Evolutionary conservation across 2,329 filamentous ascomycete species (phyloP).

Genomic region (Claviceps spartinae): DNA sequence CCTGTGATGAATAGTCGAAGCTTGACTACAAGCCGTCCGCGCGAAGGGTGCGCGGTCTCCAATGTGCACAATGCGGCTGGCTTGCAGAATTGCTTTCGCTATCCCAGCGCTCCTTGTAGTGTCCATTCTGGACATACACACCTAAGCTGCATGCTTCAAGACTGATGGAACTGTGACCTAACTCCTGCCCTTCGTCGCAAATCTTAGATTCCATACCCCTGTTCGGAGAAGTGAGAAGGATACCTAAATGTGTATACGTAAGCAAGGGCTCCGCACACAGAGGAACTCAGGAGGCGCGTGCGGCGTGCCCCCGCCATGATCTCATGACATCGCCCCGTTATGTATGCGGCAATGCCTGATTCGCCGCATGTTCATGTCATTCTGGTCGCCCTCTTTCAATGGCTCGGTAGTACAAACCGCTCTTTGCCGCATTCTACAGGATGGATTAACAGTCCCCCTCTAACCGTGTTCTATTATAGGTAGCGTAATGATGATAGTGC

Average conservation of each 20-base stretch:
- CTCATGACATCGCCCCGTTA: neutral
- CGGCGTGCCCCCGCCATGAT: neutral
- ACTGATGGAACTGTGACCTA: too few species aligned
- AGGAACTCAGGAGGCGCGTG: too few species aligned
- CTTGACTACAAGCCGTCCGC: neutral
- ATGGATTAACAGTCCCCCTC: neutral
- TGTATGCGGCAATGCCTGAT: too few species aligned
- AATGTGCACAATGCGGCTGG: too few species aligned
- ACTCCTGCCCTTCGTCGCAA: neutral
- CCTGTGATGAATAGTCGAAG: constrained; percentile 7
- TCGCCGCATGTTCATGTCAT: neutral
- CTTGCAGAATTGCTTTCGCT: neutral
- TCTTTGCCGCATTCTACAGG: neutral
- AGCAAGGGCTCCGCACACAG: neutral
- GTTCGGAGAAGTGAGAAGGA: neutral
- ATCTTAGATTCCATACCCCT: neutral
- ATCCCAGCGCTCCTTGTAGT: neutral
- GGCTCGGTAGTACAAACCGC: neutral
- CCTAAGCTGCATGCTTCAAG: neutral
- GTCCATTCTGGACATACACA: neutral
- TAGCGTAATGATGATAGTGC: neutral
- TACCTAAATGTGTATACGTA: neutral
- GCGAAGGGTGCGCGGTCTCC: too few species aligned
- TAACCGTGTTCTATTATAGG: too few species aligned
- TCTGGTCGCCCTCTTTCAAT: neutral